Percentiles rank a stretch among this genome's conserved stretches.
Evolutionary conservation across 768 basidiomycete species (phyloP).

Genomic region (Boletus rufocinnamomeus): DNA sequence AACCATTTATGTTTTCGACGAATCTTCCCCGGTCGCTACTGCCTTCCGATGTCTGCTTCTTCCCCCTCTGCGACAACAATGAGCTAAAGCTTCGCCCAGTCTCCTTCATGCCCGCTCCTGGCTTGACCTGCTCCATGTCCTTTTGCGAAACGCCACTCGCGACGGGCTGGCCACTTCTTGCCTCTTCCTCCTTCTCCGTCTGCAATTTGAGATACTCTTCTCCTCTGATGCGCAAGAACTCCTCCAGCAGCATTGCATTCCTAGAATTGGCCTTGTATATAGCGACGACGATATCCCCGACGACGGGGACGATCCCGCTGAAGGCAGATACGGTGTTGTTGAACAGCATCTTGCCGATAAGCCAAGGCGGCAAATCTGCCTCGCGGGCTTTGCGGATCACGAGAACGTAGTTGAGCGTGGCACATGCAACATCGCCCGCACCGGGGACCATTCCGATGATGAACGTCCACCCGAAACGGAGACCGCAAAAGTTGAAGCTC

Average conservation of each 20-base stretch:
- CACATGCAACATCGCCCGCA: conserved; percentile 66
- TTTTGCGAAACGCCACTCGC: conserved; percentile 28
- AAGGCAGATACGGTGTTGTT: conserved; percentile 72
- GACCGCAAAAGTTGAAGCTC: conserved; percentile 74
- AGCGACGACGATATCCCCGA: conserved; percentile 77
- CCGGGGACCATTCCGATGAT: conserved; percentile 74
- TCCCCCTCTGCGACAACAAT: conserved; percentile 18
- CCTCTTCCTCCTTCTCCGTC: conserved; percentile 36
- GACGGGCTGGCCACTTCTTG: conserved; percentile 12
- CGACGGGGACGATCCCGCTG: conserved; percentile 67
- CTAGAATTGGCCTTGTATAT: conserved; percentile 86
- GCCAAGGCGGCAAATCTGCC: conserved; percentile 70
- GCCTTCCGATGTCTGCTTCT: conserved; percentile 23
- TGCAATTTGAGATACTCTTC: conserved; percentile 64
- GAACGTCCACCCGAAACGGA: conserved; percentile 88
- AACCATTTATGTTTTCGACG: conserved; percentile 37
- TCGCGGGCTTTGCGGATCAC: conserved; percentile 74
- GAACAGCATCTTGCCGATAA: conserved; percentile 69
- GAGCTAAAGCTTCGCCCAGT: conserved; percentile 32
- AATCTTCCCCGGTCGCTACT: conserved; percentile 38
- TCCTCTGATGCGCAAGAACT: conserved; percentile 77
- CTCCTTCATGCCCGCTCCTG: conserved; percentile 51
- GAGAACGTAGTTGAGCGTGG: conserved; percentile 69
- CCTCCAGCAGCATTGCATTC: conserved; percentile 85
- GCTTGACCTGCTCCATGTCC: conserved; percentile 49